Percentiles rank a stretch among this genome's conserved stretches.
phyloP scores from a whole-genome alignment of 2,329 filamentous ascomycete genomes.

The Dactylonectria macrodidyma region DNA sequence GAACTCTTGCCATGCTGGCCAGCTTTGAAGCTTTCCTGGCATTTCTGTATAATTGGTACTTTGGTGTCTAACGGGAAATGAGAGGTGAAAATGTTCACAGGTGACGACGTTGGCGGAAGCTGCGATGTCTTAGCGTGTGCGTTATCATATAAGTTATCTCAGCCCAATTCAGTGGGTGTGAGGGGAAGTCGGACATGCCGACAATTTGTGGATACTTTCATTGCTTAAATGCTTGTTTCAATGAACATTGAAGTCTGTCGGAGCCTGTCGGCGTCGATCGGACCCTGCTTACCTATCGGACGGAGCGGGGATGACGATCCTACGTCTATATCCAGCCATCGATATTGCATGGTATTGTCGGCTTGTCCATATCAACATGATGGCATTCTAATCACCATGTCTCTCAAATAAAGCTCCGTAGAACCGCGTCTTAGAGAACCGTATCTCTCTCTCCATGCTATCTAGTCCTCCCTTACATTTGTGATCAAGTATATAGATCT shows the following conservation, averaged over 20 bases:
- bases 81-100: too few species aligned
- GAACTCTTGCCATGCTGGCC: slow-evolving; percentile 45
- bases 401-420: too few species aligned
- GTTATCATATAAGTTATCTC: neutral
- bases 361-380: neutral
- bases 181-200: neutral
- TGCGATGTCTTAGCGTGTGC: neutral
- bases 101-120: too few species aligned
- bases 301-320: too few species aligned
- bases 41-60: neutral
- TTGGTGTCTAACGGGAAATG: neutral
- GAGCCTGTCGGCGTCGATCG: neutral
- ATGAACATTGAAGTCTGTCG: neutral
- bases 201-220: neutral
- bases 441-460: neutral
- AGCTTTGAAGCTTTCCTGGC: slow-evolving; percentile 18
- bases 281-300: neutral
- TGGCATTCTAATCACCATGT: too few species aligned
- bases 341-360: too few species aligned
- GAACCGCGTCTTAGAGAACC: too few species aligned
- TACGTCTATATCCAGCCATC: too few species aligned
- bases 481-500: neutral
- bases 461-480: neutral
- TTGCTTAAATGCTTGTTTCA: too few species aligned
- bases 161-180: too few species aligned